Evolutionary conservation across 169 alveolate genomes (phyloP).

Genomic region (Ichthyophthirius multifiliis): DNA sequence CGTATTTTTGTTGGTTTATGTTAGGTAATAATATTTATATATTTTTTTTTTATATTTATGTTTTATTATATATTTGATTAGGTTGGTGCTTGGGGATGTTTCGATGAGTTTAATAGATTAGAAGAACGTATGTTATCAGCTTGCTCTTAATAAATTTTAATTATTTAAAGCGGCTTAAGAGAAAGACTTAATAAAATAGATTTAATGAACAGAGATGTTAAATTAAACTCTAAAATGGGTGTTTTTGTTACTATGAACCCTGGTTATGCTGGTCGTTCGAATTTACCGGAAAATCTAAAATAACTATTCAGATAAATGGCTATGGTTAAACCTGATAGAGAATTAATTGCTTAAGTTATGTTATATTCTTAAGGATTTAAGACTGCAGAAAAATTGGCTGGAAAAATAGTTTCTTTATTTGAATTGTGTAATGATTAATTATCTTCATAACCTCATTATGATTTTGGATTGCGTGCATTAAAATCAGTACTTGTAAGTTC

Average conservation of each 20-base stretch:
- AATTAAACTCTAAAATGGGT: constrained; percentile 93
- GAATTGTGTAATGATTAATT: constrained; percentile 93
- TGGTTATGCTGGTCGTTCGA: constrained; percentile 97
- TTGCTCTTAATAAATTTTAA: constrained; percentile 92
- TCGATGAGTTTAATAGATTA: constrained; percentile 98
- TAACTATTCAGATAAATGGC: constrained; percentile 93
- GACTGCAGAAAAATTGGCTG: constrained; percentile 92
- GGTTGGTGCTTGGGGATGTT: constrained; percentile 99
- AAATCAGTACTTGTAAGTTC: constrained; percentile 94
- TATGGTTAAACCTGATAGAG: constrained; percentile 89
- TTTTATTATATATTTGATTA: constrained; percentile 12
- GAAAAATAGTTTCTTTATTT: constrained; percentile 94
- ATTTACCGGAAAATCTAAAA: constrained; percentile 95
- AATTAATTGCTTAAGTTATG: constrained; percentile 90
- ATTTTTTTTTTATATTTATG: too few species aligned
- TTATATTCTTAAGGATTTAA: constrained; percentile 95
- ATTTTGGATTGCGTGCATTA: constrained; percentile 97
- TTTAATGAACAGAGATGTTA: constrained; percentile 86
- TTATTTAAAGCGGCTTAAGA: constrained; percentile 91
- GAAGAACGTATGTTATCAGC: constrained; percentile 97
- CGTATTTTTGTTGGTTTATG: constrained; percentile 94
- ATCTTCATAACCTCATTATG: constrained; percentile 96
- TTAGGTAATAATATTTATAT: constrained; percentile 1
- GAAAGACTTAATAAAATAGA: constrained; percentile 84
- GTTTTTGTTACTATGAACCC: constrained; percentile 99